Evolutionary conservation across 371 early-diverging fungal genomes (phyloP).

Genomic region (Mucor mucedo): DNA sequence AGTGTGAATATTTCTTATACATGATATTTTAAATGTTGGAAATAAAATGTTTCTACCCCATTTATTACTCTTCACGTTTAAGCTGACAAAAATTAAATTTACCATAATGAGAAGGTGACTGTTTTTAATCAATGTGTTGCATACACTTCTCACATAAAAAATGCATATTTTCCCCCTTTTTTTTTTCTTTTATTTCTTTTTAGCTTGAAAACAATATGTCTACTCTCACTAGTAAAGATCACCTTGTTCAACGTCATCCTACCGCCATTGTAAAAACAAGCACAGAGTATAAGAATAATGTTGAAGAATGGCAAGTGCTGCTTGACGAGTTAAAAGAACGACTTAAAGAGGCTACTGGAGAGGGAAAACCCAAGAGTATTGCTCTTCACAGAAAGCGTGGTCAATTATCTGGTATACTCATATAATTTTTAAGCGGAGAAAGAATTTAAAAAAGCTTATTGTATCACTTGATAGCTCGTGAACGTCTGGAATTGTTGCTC

Average conservation of each 20-base stretch:
- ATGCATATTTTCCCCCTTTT: background rate
- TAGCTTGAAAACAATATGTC: conserved; percentile 33
- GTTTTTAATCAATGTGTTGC: conserved; percentile 6
- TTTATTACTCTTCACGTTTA: background rate
- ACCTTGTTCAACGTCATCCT: conserved; percentile 47
- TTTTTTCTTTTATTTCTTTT: conserved; percentile 11
- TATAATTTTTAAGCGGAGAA: conserved; percentile 2
- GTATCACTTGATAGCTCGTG: conserved; percentile 51
- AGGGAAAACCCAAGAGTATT: conserved; percentile 64
- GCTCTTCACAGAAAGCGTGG: conserved; percentile 68
- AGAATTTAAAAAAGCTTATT: background rate
- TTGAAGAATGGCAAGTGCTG: conserved; percentile 61
- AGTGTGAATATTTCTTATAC: no score
- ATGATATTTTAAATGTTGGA: background rate
- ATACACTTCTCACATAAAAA: conserved; percentile 1
- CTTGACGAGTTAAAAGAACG: conserved; percentile 60
- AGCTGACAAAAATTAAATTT: conserved; percentile 10
- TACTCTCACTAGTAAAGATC: conserved; percentile 36
- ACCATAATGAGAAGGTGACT: conserved; percentile 9
- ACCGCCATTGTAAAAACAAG: conserved; percentile 40
- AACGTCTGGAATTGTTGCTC: conserved; percentile 69
- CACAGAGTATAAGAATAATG: conserved; percentile 64
- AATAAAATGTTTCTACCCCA: background rate
- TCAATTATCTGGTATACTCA: conserved; percentile 57
- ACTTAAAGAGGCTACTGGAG: conserved; percentile 60